Conservation (phyloP, 371 early-diverging fungal species). For the Phascolomyces articulosus region DNA sequence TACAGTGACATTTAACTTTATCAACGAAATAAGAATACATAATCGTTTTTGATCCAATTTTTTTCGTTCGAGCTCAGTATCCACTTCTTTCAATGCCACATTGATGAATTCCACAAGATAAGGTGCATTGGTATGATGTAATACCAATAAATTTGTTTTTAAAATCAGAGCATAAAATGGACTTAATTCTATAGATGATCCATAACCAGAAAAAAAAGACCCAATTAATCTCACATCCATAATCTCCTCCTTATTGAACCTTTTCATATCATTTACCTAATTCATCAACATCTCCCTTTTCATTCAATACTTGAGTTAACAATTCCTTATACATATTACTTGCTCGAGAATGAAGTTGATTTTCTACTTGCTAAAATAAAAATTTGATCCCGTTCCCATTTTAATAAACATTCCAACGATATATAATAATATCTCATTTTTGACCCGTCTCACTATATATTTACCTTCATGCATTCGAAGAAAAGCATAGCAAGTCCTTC, state of each 20-base stretch:
- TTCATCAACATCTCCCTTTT: constrained; percentile 28
- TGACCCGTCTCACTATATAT: not conserved
- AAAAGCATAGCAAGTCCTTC: constrained; percentile 82
- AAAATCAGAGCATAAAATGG: constrained; percentile 29
- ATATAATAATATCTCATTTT: no score
- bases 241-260: no score
- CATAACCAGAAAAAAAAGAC: no score
- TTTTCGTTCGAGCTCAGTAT: constrained; percentile 23
- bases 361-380: constrained; percentile 51
- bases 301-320: constrained; percentile 33
- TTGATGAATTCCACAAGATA: constrained; percentile 55
- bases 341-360: constrained; percentile 63
- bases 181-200: constrained; percentile 12
- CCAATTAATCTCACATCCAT: no score
- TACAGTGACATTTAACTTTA: constrained; percentile 59
- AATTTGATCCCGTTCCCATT: not conserved
- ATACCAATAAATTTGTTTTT: constrained; percentile 55
- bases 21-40: constrained; percentile 43
- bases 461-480: constrained; percentile 80
- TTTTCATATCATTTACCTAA: constrained; percentile 19
- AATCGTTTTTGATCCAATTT: constrained; percentile 39
- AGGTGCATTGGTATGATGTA: constrained; percentile 60
- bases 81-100: constrained; percentile 49
- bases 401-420: not conserved
- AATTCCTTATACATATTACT: constrained; percentile 52